Evolutionary conservation across 1,284 basidiomycete species (phyloP), one percentile per base, ranked within the genome.

Genomic region (Earliella scabrosa): DNA sequence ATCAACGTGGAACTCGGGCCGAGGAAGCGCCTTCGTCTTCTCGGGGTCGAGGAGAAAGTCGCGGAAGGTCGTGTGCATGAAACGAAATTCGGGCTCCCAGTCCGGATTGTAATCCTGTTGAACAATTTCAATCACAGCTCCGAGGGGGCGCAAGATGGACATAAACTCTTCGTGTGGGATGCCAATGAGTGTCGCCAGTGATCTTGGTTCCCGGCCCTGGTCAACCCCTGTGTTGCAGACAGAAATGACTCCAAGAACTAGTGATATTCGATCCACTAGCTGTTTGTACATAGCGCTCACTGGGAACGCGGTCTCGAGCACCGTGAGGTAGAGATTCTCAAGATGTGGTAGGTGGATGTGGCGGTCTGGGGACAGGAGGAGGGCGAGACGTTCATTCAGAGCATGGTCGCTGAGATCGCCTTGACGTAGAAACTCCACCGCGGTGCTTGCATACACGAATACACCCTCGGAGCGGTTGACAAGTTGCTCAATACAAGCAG

Each of bases 361-460:
- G 11, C 14, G 41, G 10, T 35, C 29, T 44, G 32, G 16, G 13
- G 20, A 14, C 23, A 48, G 46, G 16, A 48, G 34, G 10, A 48
- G 20, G 32, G 23, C 34, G 14, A 38, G 6, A 35, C 32, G 45
- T 20, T 46, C 32, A 21, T 48, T n/a, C 31, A 38, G 20, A 20
- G 24, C 16, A 14, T 26, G 34, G n/a, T n/a, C n/a, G n/a, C n/a
- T n/a, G n/a, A n/a, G n/a, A n/a, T n/a, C n/a, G 11, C 24, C 21
- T 9, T 45, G 29, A 21, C 23, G 29, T 26, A 58, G 16, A 31
- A 58, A 53, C 26, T 54, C 31, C 16, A 51, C 41, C 8, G 50
- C 53, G 2, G 52, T 55, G 18, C 43, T 38, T 4, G 59, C 59
- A 26, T 61, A 58, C 35, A 56, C 46, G 46, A 61, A 61, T 2